A percentile compares a stretch with the other conserved stretches of the same genome.
phyloP scores from a whole-genome alignment of 2,329 filamentous ascomycete genomes.

The Hypoxylon sp. region DNA sequence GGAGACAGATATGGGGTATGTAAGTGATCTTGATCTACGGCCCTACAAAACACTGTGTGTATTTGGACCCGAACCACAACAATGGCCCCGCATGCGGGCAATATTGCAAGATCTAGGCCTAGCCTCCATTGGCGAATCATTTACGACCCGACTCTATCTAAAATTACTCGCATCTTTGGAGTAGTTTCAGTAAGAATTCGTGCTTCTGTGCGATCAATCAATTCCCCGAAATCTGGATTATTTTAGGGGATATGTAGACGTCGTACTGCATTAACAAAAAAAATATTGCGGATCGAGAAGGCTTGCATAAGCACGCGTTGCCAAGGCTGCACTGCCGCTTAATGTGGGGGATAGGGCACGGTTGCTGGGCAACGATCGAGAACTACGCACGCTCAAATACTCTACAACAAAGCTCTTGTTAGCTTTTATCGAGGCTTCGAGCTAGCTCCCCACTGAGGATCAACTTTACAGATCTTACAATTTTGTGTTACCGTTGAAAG shows the following conservation, averaged over 20 bases:
- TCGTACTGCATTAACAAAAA: not conserved
- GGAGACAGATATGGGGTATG: slow-evolving; percentile 76
- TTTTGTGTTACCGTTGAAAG: slow-evolving; percentile 32
- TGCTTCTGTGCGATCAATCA: slow-evolving; percentile 25
- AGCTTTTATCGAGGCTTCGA: slow-evolving; percentile 25
- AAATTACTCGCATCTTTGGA: slow-evolving; percentile 23
- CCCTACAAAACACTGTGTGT: not conserved
- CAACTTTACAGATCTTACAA: slow-evolving; percentile 31
- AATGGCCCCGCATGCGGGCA: not conserved
- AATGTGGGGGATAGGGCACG: slow-evolving; percentile 31
- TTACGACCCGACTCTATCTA: not conserved
- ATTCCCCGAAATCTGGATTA: slow-evolving; percentile 27
- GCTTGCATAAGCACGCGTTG: slow-evolving; percentile 10
- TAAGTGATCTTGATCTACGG: slow-evolving; percentile 23
- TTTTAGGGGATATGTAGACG: slow-evolving; percentile 11
- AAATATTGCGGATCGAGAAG: not conserved
- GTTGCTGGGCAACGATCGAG: slow-evolving; percentile 43
- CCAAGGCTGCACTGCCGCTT: slow-evolving; percentile 33
- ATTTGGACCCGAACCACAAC: slow-evolving; percentile 4
- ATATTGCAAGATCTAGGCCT: not conserved
- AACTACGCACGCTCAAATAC: slow-evolving; percentile 23
- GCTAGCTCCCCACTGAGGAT: slow-evolving; percentile 38
- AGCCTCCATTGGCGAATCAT: slow-evolving; percentile 2
- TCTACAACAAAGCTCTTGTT: slow-evolving; percentile 42
- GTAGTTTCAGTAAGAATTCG: slow-evolving; percentile 5